Evolutionary conservation across 75 land plant species (phyloP), one percentile per base, ranked within the genome.

Genomic region (Pinus albicaulis): DNA sequence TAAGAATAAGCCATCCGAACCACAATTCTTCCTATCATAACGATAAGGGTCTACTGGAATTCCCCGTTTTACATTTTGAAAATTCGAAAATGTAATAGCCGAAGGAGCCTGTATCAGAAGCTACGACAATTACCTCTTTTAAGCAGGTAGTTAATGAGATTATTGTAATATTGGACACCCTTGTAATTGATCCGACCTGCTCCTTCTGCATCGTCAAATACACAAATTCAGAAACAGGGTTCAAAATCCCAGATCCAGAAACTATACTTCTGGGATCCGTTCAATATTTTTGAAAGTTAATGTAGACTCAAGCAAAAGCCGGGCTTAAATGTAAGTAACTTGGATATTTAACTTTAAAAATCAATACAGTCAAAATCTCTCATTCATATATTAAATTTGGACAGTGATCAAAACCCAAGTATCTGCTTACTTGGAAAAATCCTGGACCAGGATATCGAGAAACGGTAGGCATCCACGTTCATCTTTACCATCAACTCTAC

Each of bases 381-480:
- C 2, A 64, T 34, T 20, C 38, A 31, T 34, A 31, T 16, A 20
- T 17, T 36, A 16, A 64, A 16, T 15, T 16, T 20, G 16, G 41
- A 31, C 41, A 17, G 38, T 8, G 10, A 4, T 41, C 31, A 23
- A 69, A 63, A 69, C 13, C 28, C 16, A 2, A 19, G 11, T 16
- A 36, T 36, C 13, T 36, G 65, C 28, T 34, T 71, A 78, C 82
- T 71, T 81, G 87, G 87, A 60, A 83, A 78, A 24, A 85, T 83
- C 20, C 87, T 74, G 15, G 81, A 70, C 87, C 87, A 85, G 52
- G 87, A 85, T 24, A 85, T 85, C 10, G 87, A 85, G 63, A 85
- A 78, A 13, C 87, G 76, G 56, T 85, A 85, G 4, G 86, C 86
- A 57, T 85, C 87, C 60, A 85, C 74, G 71, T 79, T 79, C 53